Base-by-base conservation (phyloP, 1,139 yeast genomes). In the Candida glucosophila region DNA sequence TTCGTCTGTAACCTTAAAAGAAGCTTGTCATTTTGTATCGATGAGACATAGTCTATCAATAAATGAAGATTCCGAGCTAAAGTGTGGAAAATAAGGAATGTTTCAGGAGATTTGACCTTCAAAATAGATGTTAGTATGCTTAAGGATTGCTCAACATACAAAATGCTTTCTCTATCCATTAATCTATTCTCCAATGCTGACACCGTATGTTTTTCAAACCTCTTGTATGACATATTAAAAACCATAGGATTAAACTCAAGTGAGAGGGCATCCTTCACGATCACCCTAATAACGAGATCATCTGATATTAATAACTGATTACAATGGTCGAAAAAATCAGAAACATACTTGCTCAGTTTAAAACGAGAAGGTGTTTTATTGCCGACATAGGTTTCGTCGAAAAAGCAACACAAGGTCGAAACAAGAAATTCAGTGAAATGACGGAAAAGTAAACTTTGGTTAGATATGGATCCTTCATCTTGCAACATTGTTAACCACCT, bases 391-490 rank as follows among this genome's bases (percentile, higher is more conserved):
- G 47, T 49, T 12, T 55, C 52, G 12, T 46, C 41, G 10, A 68
- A 47, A 30, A 75, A 66, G 22, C 74, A 57, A 13, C 82, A 82
- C 6, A 77, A 60, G 1, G 73, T 58, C 3, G 77, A 64, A 0
- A 77, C 77, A 24, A 76, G 47, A 32, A 74, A 70, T 2, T 82
- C 81, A 1, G 80, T 72, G 37, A 59, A 71, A 40, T 73, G 77
- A 34, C 79, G 59, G 41, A 73, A 72, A 14, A 73, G 65, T 12
- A 57, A 32, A 25, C 51, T 59, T 12, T 58, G 62, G 11, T 60
- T 65, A 26, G 44, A 44, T 4, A 47, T 23, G 10, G 33, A 29
- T 5, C 39, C 30, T 22, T 44, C 45, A 11, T 36, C 45, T 9
- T 49, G 54, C 12, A 63, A 39, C 33, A 55, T 40, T 20, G 41